These are phyloP conservation scores for Penicillium subrubescens DNA, from an alignment of 495 filamentous ascomycete genomes.

Conservation along the genomic window DNA sequence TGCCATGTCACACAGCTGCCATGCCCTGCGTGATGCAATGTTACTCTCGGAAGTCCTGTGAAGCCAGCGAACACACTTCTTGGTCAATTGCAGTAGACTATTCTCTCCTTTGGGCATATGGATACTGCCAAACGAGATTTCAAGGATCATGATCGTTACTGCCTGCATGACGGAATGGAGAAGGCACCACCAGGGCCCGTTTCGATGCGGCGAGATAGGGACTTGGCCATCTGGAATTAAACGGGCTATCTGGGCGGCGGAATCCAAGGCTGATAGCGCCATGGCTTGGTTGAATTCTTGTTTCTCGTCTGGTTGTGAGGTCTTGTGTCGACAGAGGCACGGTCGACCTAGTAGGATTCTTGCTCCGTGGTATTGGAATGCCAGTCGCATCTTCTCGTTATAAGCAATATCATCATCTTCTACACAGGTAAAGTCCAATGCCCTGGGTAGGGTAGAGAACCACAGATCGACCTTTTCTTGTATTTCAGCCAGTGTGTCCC, in stretches of 20 bases:
- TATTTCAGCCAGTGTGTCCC: conserved; percentile 50
- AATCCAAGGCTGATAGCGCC: conserved; percentile 52
- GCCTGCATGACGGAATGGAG: conserved; percentile 66
- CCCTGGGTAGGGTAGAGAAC: conserved; percentile 47
- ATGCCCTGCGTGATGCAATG: conserved; percentile 54
- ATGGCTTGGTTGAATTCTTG: conserved; percentile 53
- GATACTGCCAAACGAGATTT: conserved; percentile 55
- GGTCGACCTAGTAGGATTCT: conserved; percentile 62
- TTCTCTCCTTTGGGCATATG: conserved; percentile 53
- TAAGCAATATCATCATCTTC: conserved; percentile 24
- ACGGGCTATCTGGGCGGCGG: conserved; percentile 53
- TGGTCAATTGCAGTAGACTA: conserved; percentile 45
- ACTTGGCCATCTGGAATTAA: conserved; percentile 48
- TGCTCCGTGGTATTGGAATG: conserved; percentile 59
- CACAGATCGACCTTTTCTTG: conserved; percentile 54
- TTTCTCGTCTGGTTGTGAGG: conserved; percentile 25
- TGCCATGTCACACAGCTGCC: conserved; percentile 27
- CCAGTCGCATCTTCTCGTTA: conserved; percentile 42
- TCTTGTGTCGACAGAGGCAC: conserved; percentile 57
- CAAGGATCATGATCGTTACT: conserved; percentile 58
- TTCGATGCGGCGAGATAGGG: conserved; percentile 42
- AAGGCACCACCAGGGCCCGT: conserved; percentile 63
- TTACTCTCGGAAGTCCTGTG: conserved; percentile 49
- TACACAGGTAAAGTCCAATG: conserved; percentile 47
- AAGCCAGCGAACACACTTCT: conserved; percentile 57